phyloP scores from a whole-genome alignment of 1,284 basidiomycete genomes.

The Dichomitus squalens region DNA sequence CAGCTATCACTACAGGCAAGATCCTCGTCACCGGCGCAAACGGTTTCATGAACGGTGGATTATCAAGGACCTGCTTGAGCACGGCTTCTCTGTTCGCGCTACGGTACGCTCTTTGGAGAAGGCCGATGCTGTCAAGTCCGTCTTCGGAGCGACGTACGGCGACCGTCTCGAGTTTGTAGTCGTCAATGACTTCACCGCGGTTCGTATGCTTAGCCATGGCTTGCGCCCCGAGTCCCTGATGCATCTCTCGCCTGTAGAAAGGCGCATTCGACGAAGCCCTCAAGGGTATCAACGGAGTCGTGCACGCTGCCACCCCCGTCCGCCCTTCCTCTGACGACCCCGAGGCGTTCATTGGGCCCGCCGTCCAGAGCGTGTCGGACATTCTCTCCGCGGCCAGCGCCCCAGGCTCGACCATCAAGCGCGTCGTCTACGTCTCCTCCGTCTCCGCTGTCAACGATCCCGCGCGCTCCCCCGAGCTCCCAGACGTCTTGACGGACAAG shows the following conservation, averaged over 20 bases:
- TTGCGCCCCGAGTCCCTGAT: no score
- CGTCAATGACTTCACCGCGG: conserved; percentile 56
- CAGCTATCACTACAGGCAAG: conserved; percentile 4
- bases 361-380: conserved; percentile 62
- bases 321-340: conserved; percentile 5
- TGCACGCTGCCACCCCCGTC: conserved; percentile 47
- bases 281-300: conserved; percentile 42
- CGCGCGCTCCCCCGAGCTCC: not conserved
- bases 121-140: conserved; percentile 37
- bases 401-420: conserved; percentile 10
- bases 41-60: conserved; percentile 41
- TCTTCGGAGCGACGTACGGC: conserved; percentile 43
- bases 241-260: conserved; percentile 18
- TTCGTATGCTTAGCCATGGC: conserved; percentile 21
- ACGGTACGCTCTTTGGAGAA: conserved; percentile 48
- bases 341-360: conserved; percentile 59
- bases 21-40: conserved; percentile 17
- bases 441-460: conserved; percentile 7
- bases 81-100: conserved; percentile 53
- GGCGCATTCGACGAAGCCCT: conserved; percentile 44
- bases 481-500: conserved; percentile 11
- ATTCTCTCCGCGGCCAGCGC: conserved; percentile 40
- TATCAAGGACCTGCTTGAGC: conserved; percentile 39
- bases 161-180: conserved; percentile 51
- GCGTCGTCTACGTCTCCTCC: conserved; percentile 20